These are phyloP conservation scores for Trichoderma parareesei DNA, from an alignment of 495 filamentous ascomycete genomes.

Conservation along the genomic window DNA sequence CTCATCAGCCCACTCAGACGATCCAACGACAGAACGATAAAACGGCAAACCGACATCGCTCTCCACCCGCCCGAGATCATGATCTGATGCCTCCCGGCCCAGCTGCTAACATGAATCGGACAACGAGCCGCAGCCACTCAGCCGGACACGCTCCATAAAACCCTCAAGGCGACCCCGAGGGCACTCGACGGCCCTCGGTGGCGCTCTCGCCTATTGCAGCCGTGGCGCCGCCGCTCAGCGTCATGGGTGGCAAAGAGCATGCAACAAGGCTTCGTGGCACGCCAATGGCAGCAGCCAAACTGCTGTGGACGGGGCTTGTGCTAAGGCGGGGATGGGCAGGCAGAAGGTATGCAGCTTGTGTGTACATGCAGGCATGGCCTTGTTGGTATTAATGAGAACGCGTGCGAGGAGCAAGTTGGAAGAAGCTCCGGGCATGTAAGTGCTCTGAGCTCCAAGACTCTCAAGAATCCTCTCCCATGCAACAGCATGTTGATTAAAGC, in stretches of 20 bases:
- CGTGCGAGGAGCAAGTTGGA: not conserved
- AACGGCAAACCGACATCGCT: too few species aligned
- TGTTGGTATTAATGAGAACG: not conserved
- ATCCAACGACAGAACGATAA: too few species aligned
- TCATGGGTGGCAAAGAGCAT: slow-evolving; percentile 1
- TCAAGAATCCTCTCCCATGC: not conserved
- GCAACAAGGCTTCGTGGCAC: not conserved
- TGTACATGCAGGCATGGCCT: not conserved
- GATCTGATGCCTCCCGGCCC: too few species aligned
- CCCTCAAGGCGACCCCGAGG: not conserved
- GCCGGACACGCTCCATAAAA: not conserved
- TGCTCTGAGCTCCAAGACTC: not conserved
- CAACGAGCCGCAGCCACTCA: not conserved
- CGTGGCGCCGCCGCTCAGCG: slow-evolving; percentile 7
- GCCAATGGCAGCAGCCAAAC: not conserved
- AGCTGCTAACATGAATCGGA: too few species aligned
- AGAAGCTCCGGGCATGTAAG: not conserved
- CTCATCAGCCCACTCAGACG: too few species aligned
- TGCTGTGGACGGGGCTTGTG: not conserved
- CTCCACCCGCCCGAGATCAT: too few species aligned
- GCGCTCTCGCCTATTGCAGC: not conserved
- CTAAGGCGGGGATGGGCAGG: slow-evolving; percentile 1
- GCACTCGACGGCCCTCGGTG: not conserved
- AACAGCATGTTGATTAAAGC: not conserved
- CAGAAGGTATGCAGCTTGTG: not conserved